Evolutionary conservation across 2,329 filamentous ascomycete species (phyloP), one percentile per base, ranked within the genome.

Genomic region (Hawksworthiomyces lignivorus): DNA sequence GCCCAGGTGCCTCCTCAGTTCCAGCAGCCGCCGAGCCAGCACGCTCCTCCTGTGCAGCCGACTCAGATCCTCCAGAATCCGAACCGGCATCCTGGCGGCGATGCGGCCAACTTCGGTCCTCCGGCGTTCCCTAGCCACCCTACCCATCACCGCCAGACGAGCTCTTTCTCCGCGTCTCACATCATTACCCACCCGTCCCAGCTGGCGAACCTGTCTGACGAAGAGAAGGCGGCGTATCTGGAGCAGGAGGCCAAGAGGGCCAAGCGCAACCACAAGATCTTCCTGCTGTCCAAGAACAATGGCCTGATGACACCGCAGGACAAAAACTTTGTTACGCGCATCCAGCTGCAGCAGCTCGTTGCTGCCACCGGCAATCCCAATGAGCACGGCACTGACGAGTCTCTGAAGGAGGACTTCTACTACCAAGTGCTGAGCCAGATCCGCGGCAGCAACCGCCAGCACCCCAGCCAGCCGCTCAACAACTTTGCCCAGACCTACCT

Each of bases 271-370:
- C 90, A 97, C 68, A 98, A 98, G 70, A 97, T 98, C 48, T 90
- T 89, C 66, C 71, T 94, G 31, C 68, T 96, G 40, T 94, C 87
- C 19, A 88, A 87, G 64, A 88, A 94, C 55, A 98, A 98, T 56
- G 92, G 92, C 19, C 67, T 98, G 47, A 98, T 98, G 92, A 98
- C 92, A 4, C 92, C 92, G 1, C 90, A 97, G 58, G 92, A 98
- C 65, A 98, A 98, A 72, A 98, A 96, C 60, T 98, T 97, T 64
- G 95, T 98, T 52, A 97, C 92, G 5, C 82, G 92, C 15, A 98
- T 98, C 50, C 92, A 98, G 61, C 73, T 98, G 39, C 92, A 98
- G 65, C 92, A 98, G 60, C 75, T 98, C 27, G 87, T 98, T 41
- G 82, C 90, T 10, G 89, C 92, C 8, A 94, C 88, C 19, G 90